phyloP scores from a whole-genome alignment of 495 filamentous ascomycete species.

The Neurospora discreta region DNA sequence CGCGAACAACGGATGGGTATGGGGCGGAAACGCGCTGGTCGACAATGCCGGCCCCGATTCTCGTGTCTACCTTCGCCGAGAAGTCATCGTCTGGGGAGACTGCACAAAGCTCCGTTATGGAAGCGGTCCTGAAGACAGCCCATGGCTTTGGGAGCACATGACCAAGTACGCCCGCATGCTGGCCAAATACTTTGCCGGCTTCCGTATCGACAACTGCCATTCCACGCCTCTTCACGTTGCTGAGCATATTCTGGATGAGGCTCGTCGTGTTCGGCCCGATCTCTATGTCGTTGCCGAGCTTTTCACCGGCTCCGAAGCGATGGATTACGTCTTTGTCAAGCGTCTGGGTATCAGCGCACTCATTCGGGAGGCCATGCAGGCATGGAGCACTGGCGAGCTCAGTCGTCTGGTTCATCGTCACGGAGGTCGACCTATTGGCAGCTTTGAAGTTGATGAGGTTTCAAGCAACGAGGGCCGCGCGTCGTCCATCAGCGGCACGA shows the following conservation, averaged over 20 bases:
- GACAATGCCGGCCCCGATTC: conserved; percentile 89
- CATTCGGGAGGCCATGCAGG: conserved; percentile 96
- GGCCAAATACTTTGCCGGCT: conserved; percentile 90
- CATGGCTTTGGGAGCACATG: conserved; percentile 95
- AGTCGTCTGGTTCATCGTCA: conserved; percentile 90
- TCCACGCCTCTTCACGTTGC: conserved; percentile 91
- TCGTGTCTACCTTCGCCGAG: conserved; percentile 78
- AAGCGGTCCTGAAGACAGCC: conserved; percentile 65
- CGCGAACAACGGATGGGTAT: conserved; percentile 98
- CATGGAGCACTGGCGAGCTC: conserved; percentile 88
- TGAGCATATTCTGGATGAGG: conserved; percentile 88
- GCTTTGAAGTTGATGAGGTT: conserved; percentile 73
- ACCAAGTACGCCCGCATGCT: conserved; percentile 81
- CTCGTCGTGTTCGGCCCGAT: conserved; percentile 76
- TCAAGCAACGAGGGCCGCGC: conserved; percentile 26
- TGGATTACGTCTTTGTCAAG: conserved; percentile 92
- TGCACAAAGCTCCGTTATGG: conserved; percentile 97
- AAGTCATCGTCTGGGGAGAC: conserved; percentile 97
- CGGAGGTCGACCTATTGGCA: conserved; percentile 88
- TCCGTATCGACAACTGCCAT: conserved; percentile 98
- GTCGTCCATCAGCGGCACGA: conserved; percentile 14
- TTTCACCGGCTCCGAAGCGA: conserved; percentile 91
- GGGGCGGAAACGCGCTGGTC: conserved; percentile 86
- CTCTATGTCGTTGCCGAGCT: conserved; percentile 90
- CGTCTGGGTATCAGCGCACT: conserved; percentile 79